phyloP scores from a whole-genome alignment of 192 early-diverging fungal genomes.

The Mortierella antarctica region DNA sequence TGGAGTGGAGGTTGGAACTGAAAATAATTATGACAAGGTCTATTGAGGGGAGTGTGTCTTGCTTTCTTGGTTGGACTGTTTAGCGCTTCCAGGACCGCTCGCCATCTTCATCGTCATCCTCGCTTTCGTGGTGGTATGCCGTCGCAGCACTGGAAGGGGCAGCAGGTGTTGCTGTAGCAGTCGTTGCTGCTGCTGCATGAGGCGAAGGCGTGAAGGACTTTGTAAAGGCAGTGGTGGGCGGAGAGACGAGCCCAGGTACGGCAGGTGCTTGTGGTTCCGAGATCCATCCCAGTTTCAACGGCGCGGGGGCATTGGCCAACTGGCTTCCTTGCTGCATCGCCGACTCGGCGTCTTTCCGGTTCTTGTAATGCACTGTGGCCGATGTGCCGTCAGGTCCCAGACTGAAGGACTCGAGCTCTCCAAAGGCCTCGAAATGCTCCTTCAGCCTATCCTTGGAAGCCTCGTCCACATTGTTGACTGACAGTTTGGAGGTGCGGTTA shows the following conservation, averaged over 20 bases:
- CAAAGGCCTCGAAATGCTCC: slow-evolving; percentile 74
- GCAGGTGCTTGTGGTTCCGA: slow-evolving; percentile 19
- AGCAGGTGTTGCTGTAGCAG: slow-evolving; percentile 1
- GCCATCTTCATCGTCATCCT: slow-evolving; percentile 49
- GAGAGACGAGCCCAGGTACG: neutral
- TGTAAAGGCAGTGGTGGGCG: neutral
- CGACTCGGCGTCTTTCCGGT: slow-evolving; percentile 67
- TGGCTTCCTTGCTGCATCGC: slow-evolving; percentile 52
- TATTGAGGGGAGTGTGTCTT: no score
- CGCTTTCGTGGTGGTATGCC: slow-evolving; percentile 11
- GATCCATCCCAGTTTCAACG: slow-evolving; percentile 41
- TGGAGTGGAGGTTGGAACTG: no score
- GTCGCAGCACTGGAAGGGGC: neutral
- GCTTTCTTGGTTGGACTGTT: neutral
- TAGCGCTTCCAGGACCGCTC: slow-evolving; percentile 60
- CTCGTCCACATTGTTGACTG: slow-evolving; percentile 65
- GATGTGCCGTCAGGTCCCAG: slow-evolving; percentile 53
- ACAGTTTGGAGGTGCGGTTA: slow-evolving; percentile 76
- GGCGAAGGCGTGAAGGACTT: slow-evolving; percentile 1
- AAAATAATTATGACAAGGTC: no score
- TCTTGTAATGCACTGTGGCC: slow-evolving; percentile 65
- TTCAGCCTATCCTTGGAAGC: slow-evolving; percentile 58
- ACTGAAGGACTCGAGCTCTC: slow-evolving; percentile 58
- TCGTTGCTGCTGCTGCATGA: neutral
- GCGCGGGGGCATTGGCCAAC: slow-evolving; percentile 16